Conservation (phyloP, 1,284 basidiomycete species). For the Pseudozyma pruni region DNA sequence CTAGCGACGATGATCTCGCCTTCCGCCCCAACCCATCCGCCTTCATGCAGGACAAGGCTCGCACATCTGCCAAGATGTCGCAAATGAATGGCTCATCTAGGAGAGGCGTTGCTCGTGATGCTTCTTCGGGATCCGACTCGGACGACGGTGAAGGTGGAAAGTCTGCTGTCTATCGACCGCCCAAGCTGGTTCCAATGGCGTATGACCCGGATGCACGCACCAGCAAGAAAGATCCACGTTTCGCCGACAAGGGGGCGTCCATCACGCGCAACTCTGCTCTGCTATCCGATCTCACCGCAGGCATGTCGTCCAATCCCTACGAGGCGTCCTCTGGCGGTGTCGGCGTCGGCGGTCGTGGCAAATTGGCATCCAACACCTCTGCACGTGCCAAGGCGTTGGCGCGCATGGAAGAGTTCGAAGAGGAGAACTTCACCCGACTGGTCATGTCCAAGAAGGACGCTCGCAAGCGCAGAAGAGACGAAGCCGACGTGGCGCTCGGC, state of each 20-base stretch:
- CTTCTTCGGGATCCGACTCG: slow-evolving; percentile 65
- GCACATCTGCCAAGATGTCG: slow-evolving; percentile 8
- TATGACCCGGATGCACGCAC: slow-evolving; percentile 76
- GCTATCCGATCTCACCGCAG: slow-evolving; percentile 60
- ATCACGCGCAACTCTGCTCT: slow-evolving; percentile 59
- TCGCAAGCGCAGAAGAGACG: slow-evolving; percentile 81
- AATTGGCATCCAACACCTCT: slow-evolving; percentile 48
- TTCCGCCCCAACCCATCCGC: slow-evolving; percentile 84
- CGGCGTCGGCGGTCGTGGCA: slow-evolving; percentile 51
- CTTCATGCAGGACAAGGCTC: slow-evolving; percentile 51
- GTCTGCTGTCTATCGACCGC: slow-evolving; percentile 81
- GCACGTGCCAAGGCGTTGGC: slow-evolving; percentile 81
- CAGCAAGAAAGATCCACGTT: slow-evolving; percentile 70
- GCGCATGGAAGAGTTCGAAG: slow-evolving; percentile 89
- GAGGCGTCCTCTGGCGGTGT: slow-evolving; percentile 61
- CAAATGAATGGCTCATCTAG: slow-evolving; percentile 61
- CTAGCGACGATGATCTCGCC: slow-evolving; percentile 78
- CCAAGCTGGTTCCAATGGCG: slow-evolving; percentile 89
- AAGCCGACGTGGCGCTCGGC: slow-evolving; percentile 91
- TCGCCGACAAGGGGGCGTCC: slow-evolving; percentile 16
- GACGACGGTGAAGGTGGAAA: slow-evolving; percentile 33
- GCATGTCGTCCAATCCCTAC: slow-evolving; percentile 65
- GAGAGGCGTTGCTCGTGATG: slow-evolving; percentile 49
- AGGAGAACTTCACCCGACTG: slow-evolving; percentile 92
- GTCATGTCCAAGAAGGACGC: slow-evolving; percentile 91